These are phyloP conservation scores for Alternaria consortialis DNA, from an alignment of 2,329 filamentous ascomycete genomes.

Conservation along the genomic window DNA sequence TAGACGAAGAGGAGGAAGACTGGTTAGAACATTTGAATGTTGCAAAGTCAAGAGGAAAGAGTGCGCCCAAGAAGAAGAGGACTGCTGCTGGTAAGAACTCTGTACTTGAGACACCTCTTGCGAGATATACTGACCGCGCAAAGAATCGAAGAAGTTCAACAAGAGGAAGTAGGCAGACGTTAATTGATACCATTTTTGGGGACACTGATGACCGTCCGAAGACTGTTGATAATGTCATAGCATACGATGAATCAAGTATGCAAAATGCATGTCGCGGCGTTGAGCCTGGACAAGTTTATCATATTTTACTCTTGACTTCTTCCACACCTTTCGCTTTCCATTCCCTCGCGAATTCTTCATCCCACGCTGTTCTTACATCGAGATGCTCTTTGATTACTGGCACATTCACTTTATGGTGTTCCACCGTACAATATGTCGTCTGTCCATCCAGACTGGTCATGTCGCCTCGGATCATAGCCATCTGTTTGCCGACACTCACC, in stretches of 20 bases:
- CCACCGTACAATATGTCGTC: slow-evolving; percentile 59
- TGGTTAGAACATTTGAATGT: slow-evolving; percentile 73
- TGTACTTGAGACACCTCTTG: background rate
- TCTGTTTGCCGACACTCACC: slow-evolving; percentile 59
- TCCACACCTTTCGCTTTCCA: slow-evolving; percentile 26
- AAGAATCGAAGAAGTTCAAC: slow-evolving; percentile 58
- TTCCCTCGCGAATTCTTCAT: slow-evolving; percentile 53
- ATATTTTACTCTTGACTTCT: slow-evolving; percentile 31
- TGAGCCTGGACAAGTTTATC: background rate
- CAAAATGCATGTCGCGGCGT: slow-evolving; percentile 6
- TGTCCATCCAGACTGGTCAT: slow-evolving; percentile 62
- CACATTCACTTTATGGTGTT: slow-evolving; percentile 63
- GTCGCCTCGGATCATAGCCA: slow-evolving; percentile 61
- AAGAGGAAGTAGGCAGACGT: slow-evolving; percentile 53
- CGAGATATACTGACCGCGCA: slow-evolving; percentile 8
- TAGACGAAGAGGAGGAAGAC: slow-evolving; percentile 80
- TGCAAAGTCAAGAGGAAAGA: slow-evolving; percentile 74
- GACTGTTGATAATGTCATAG: background rate
- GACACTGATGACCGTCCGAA: background rate
- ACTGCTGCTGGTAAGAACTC: slow-evolving; percentile 59
- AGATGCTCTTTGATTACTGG: slow-evolving; percentile 54
- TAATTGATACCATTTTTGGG: background rate
- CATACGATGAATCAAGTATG: slow-evolving; percentile 17
- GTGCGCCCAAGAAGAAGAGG: slow-evolving; percentile 88
- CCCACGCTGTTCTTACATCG: slow-evolving; percentile 54